These are phyloP conservation scores for Phaseolus lunatus DNA, from an alignment of 306 rosid species.

Conservation along the genomic window DNA sequence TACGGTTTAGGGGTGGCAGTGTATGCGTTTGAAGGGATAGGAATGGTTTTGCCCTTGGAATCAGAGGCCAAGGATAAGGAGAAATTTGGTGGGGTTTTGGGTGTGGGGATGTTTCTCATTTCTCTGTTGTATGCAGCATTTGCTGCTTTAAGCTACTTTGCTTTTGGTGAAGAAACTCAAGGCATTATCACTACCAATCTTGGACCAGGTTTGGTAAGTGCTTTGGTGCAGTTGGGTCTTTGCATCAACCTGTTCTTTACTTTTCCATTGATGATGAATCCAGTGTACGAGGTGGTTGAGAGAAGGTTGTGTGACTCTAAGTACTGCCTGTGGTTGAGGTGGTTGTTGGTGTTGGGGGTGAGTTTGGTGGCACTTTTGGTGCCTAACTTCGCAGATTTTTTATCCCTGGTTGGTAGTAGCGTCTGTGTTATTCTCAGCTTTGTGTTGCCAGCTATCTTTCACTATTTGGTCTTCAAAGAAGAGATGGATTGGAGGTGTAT, in stretches of 20 bases:
- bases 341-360: constrained; percentile 61
- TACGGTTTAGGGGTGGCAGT: constrained; percentile 78
- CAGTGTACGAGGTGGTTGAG: constrained; percentile 76
- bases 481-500: constrained; percentile 61
- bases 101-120: constrained; percentile 57
- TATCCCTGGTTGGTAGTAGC: constrained; percentile 74
- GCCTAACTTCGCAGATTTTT: constrained; percentile 77
- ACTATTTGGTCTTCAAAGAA: constrained; percentile 60
- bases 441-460: constrained; percentile 72
- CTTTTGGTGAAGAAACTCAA: constrained; percentile 71
- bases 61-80: constrained; percentile 63
- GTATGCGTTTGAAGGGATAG: constrained; percentile 75
- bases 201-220: constrained; percentile 62
- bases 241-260: constrained; percentile 67
- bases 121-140: constrained; percentile 63
- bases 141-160: constrained; percentile 69
- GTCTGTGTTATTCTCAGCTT: constrained; percentile 67
- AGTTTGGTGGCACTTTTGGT: constrained; percentile 66
- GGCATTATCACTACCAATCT: constrained; percentile 73
- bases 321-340: constrained; percentile 73
- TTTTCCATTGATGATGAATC: constrained; percentile 77
- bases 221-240: constrained; percentile 65
- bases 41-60: constrained; percentile 72
- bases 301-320: constrained; percentile 53
- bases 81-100: constrained; percentile 66